These are phyloP conservation scores for Trichoderma lentiforme DNA, from an alignment of 2,329 filamentous ascomycete genomes.

Conservation along the genomic window DNA sequence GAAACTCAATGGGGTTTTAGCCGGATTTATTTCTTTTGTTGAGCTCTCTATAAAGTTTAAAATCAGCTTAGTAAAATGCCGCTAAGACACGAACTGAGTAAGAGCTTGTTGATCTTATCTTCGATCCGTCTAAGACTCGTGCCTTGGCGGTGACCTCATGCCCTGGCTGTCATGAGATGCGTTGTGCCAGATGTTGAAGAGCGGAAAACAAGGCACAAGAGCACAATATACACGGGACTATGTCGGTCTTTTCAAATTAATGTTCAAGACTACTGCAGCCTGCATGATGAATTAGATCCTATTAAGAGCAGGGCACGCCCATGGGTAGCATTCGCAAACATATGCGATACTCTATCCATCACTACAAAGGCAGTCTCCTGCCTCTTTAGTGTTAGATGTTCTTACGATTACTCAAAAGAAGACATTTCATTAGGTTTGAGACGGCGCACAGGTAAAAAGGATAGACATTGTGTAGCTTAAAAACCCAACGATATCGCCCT, in stretches of 20 bases:
- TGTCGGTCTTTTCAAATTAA: not conserved
- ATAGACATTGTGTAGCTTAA: not conserved
- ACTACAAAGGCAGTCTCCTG: not conserved
- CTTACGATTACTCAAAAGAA: not conserved
- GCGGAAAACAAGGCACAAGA: not conserved
- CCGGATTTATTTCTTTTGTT: not conserved
- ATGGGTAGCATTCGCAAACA: not conserved
- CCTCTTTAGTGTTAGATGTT: not conserved
- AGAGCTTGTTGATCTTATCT: not conserved
- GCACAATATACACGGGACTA: not conserved
- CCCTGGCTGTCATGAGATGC: not conserved
- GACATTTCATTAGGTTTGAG: not conserved
- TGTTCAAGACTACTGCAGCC: not conserved
- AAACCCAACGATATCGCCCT: not conserved
- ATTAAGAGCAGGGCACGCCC: not conserved
- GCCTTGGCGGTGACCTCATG: not conserved
- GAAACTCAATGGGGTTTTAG: not conserved
- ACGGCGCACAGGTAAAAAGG: not conserved
- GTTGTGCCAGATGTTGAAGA: not conserved
- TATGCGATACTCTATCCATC: not conserved
- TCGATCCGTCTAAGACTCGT: not conserved
- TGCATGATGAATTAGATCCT: not conserved
- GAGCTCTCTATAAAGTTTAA: not conserved
- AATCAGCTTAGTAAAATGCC: not conserved
- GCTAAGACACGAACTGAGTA: not conserved